Percentiles rank a stretch among this genome's conserved stretches.
phyloP scores from a whole-genome alignment of 2,329 filamentous ascomycete genomes.

The Davidsoniella australis region DNA sequence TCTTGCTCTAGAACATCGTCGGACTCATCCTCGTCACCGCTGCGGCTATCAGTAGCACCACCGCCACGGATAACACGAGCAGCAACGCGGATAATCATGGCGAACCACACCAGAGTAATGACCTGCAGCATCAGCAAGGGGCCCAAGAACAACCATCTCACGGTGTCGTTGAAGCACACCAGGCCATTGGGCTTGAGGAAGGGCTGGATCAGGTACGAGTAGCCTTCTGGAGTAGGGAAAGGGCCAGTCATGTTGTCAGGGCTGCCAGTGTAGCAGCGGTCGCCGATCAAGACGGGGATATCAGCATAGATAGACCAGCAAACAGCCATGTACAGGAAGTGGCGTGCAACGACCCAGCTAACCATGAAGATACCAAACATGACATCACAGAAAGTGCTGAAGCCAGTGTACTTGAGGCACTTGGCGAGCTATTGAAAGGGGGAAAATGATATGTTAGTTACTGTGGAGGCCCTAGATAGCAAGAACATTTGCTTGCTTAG shows the following conservation, averaged over 20 bases:
- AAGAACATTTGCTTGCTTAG: not conserved
- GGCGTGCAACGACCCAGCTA: conserved; percentile 69
- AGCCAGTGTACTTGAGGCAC: conserved; percentile 78
- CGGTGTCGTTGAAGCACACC: conserved; percentile 61
- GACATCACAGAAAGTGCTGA: conserved; percentile 58
- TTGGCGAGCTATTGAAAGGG: conserved; percentile 54
- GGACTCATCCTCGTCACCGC: conserved; percentile 65
- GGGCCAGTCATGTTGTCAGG: conserved; percentile 38
- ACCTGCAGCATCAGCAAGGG: conserved; percentile 63
- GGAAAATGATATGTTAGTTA: conserved; percentile 10
- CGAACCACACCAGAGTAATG: conserved; percentile 76
- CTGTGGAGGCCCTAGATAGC: not conserved
- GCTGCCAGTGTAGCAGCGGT: conserved; percentile 53
- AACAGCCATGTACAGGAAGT: conserved; percentile 61
- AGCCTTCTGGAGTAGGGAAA: conserved; percentile 31
- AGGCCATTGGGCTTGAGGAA: conserved; percentile 53
- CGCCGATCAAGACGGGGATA: conserved; percentile 41
- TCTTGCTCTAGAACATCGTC: conserved; percentile 55
- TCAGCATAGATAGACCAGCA: conserved; percentile 69
- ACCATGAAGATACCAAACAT: conserved; percentile 75
- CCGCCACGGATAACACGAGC: conserved; percentile 60
- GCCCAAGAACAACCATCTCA: conserved; percentile 62
- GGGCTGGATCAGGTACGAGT: conserved; percentile 52
- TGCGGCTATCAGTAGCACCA: conserved; percentile 69
- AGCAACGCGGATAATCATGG: conserved; percentile 72